phyloP scores from a whole-genome alignment of 2,329 filamentous ascomycete genomes.

The Cordyceps militaris region DNA sequence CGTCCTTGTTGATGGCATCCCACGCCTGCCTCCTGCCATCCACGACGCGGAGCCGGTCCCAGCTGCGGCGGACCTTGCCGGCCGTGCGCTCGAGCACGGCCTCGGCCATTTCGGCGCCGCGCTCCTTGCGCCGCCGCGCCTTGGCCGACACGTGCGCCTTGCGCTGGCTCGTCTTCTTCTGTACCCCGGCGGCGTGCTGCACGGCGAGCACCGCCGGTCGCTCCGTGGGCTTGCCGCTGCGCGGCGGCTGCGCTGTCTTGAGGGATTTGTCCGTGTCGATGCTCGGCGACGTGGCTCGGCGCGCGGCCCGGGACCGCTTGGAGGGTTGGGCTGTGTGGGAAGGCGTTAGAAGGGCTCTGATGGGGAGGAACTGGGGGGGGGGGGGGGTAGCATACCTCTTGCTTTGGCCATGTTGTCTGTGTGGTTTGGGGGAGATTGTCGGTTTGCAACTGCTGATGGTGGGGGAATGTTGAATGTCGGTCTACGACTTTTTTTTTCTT shows the following conservation, averaged over 20 bases:
- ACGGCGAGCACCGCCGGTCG: slow-evolving; percentile 63
- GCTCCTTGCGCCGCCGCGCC: slow-evolving; percentile 50
- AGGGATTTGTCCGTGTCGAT: slow-evolving; percentile 67
- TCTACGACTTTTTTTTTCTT: slow-evolving; percentile 4
- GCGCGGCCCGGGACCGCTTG: slow-evolving; percentile 65
- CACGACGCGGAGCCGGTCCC: slow-evolving; percentile 39
- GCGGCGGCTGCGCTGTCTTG: slow-evolving; percentile 49
- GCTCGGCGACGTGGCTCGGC: slow-evolving; percentile 63
- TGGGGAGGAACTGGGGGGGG: not conserved
- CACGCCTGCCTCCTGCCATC: slow-evolving; percentile 46
- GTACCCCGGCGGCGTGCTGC: slow-evolving; percentile 59
- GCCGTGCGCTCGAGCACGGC: slow-evolving; percentile 53
- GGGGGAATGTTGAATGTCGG: slow-evolving; percentile 8
- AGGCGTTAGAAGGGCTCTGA: not conserved
- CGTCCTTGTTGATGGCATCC: slow-evolving; percentile 50
- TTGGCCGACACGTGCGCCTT: slow-evolving; percentile 48
- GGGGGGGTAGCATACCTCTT: slow-evolving; percentile 19
- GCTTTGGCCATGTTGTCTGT: no score
- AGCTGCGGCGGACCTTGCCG: slow-evolving; percentile 49
- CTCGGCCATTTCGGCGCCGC: slow-evolving; percentile 51
- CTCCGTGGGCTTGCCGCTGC: slow-evolving; percentile 26
- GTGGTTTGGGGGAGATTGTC: no score
- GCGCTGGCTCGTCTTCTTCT: slow-evolving; percentile 55
- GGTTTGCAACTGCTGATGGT: not conserved
- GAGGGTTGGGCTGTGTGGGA: slow-evolving; percentile 44